Base-by-base conservation (phyloP, 2,329 filamentous ascomycete species). In the Shiraia sp. region DNA sequence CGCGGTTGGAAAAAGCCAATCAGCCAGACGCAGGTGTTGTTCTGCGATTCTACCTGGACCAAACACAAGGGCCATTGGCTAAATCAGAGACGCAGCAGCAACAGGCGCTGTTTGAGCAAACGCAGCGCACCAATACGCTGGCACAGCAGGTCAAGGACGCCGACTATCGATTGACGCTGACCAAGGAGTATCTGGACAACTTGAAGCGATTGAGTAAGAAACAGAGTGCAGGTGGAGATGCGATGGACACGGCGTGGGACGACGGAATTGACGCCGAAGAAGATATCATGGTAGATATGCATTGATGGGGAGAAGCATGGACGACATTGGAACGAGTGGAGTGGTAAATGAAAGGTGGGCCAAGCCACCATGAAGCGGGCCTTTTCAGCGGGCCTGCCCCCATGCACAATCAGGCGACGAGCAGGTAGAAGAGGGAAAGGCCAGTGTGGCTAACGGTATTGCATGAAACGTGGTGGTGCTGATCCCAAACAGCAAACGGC, bases 151-250 rank as follows among this genome's bases (percentile, higher is more conserved):
- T 83, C 31, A 73, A 74, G 50, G 74, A 79, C 44, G 76, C 75
- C 12, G 80, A 83, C 48, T 72, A 75, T 38, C 77, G 75, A 13
- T 59, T 85, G 35, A 78, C 77, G 29, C 61, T 86, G 29, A 79
- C 74, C 40, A 79, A 77, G 53, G 82, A 85, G 58, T 82, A 80
- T 53, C 69, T 83, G 23, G 78, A 82, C 30, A 72, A 72, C 36
- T 45, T 77, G 36, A 76, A 75, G 55, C 79, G 72, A 47, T 51
- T 70, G 45, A 75, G 70, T 54, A 72, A 72, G 64, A 69, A 71
- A 37, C 55, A 58, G 23, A 63, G 61, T n/a, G 57, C 57, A 6
- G 38, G 43, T 12, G 55, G 58, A 7, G 66, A 70, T 10, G 55
- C 57, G 2, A 70, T 70, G 68, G 68, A 70, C 33, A 61, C 59